phyloP scores from a whole-genome alignment of 176 grass and related monocot species.

The Hordeum vulgare region DNA sequence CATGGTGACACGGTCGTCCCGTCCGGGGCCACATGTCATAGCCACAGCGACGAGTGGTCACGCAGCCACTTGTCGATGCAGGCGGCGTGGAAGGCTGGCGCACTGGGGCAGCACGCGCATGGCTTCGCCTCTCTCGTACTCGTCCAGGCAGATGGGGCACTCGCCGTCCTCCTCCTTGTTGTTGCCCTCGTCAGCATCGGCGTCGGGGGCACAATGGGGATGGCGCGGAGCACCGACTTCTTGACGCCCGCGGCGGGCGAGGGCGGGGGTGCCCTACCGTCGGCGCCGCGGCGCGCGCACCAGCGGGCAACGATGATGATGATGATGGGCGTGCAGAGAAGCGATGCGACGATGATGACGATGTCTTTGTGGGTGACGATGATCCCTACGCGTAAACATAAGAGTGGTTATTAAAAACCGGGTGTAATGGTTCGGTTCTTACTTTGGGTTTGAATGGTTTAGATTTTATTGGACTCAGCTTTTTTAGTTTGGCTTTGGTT shows the following conservation, averaged over 20 bases:
- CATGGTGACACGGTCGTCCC: no score
- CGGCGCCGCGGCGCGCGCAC: constrained; percentile 18
- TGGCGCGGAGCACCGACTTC: constrained; percentile 51
- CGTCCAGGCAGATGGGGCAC: constrained; percentile 67
- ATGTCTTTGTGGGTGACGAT: constrained; percentile 35
- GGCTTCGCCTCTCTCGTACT: constrained; percentile 53
- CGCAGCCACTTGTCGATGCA: constrained; percentile 70
- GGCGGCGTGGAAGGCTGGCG: constrained; percentile 53
- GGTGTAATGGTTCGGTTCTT: no score
- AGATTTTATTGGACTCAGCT: no score
- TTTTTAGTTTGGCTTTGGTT: no score
- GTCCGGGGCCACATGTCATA: no score
- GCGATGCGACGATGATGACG: constrained; percentile 49
- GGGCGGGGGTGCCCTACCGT: neutral
- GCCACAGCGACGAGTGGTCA: no score
- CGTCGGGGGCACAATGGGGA: constrained; percentile 29
- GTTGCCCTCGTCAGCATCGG: neutral
- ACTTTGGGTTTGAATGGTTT: no score
- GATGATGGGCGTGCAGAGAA: constrained; percentile 60
- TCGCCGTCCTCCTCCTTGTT: neutral
- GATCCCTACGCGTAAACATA: no score
- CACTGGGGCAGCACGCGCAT: constrained; percentile 58
- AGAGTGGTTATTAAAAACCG: no score
- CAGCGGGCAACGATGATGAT: constrained; percentile 48
- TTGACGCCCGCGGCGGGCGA: constrained; percentile 49